Base-by-base conservation (phyloP, 2,329 filamentous ascomycete genomes). In the Colletotrichum cordylinicola region DNA sequence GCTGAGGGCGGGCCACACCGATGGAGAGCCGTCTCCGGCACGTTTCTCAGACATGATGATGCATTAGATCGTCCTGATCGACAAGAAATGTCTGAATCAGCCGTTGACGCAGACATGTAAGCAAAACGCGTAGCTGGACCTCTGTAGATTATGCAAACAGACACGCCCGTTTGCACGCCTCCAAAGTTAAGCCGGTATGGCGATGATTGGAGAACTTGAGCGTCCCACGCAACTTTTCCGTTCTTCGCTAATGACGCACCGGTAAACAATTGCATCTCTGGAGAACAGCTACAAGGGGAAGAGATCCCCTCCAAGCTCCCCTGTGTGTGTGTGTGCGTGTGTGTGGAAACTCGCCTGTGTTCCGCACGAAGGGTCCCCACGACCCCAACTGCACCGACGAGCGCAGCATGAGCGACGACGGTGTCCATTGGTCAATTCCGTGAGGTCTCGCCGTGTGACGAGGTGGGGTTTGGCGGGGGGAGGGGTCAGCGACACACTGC, bases 401-500 rank as follows among this genome's bases (percentile, higher is more conserved):
- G 35, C 16, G 55, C 15, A 48, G 31, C 37, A 13, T 72, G 62
- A 72, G 64, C 64, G 55, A 37, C 52, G 24, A 27, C 21, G 35
- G 58, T 24, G 39, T 48, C 62, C 15, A 75, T 75, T 73, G 73
- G 73, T 33, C 69, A 75, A 75, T 75, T 24, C 69, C 56, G 18
- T 21, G 16, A 62, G 16, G 39, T 71, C 37, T 67, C 39, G 31
- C 69, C 64, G 37, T 31, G 29, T 68, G 69, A 75, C 69, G 73
- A 67, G 62, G 69, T 67, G 69, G 69, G 55, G 68, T 39, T 56
- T 70, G 67, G 67, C 61, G 67, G 67, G 67, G 67, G 24, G 37
- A 64, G 33, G 21, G 29, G 27, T 15, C 35, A 64, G n/a, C 35
- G 16, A 24, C 43, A 27, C 4, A 27, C 24, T 27, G 24, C 24